phyloP scores from a whole-genome alignment of 495 filamentous ascomycete species.

The Aspergillus hancockii region DNA sequence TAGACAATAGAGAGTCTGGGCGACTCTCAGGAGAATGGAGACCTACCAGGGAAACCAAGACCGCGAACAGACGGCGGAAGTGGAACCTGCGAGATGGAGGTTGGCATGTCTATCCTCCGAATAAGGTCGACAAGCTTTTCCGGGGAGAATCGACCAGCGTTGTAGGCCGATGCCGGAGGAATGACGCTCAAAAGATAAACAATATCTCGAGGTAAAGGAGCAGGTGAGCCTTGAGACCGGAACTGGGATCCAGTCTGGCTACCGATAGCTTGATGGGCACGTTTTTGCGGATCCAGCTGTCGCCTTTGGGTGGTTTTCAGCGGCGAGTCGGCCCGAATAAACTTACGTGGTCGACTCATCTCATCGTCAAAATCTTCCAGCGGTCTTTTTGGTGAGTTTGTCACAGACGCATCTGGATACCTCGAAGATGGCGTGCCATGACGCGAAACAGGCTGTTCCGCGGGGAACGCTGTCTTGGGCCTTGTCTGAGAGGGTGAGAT shows the following conservation, averaged over 20 bases:
- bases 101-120: conserved; percentile 63
- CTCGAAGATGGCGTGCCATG: conserved; percentile 57
- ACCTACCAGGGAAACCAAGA: conserved; percentile 41
- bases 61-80: conserved; percentile 38
- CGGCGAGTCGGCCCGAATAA: conserved; percentile 79
- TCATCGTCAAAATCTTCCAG: conserved; percentile 76
- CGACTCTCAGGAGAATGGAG: neutral
- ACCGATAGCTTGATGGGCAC: conserved; percentile 40
- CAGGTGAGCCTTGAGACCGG: conserved; percentile 44
- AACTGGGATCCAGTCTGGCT: conserved; percentile 37
- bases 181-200: conserved; percentile 81
- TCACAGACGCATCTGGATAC: conserved; percentile 46
- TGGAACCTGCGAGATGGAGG: conserved; percentile 49
- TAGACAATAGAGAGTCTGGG: neutral
- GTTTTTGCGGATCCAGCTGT: conserved; percentile 76
- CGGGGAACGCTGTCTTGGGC: conserved; percentile 50
- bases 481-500: conserved; percentile 77
- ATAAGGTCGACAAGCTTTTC: conserved; percentile 74
- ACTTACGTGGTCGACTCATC: conserved; percentile 70
- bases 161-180: conserved; percentile 72
- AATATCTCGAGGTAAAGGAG: conserved; percentile 73
- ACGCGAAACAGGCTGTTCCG: conserved; percentile 39
- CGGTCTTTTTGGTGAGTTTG: conserved; percentile 76
- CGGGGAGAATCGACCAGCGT: conserved; percentile 64
- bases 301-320: conserved; percentile 83